Base-by-base conservation (phyloP, 2,329 filamentous ascomycete species). In the Aaosphaeria arxii region DNA sequence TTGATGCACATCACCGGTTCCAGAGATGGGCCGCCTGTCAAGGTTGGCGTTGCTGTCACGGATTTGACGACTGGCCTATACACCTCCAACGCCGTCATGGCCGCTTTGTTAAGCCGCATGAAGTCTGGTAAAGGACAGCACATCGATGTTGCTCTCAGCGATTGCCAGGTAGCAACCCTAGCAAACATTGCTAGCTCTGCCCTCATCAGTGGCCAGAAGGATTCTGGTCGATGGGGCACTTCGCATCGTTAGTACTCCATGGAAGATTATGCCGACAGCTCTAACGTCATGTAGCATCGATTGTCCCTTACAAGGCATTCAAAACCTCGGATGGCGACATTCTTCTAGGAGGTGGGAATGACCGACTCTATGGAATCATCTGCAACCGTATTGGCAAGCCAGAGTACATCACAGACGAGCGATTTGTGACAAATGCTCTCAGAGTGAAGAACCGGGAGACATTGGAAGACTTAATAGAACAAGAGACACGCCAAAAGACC, bases 1-100 rank as follows among this genome's bases (percentile, higher is more conserved):
- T 75, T 99, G 48, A 99, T 99, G 94, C 94, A 99, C 73, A 97
- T 99, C 60, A 99, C 94, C 0, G 94, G 94, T 31, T 82, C 82
- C 52, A 81, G 91, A 47, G 88, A 95, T 61, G 91, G 92, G 0
- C 87, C 91, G 1, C 94, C 94, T 0, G 94, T 96, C 36, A 99
- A 99, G 73, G 94, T 99, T 2, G 94, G 94, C 13, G 94, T 99
- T 3, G 94, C 94, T 2, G 94, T 99, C 4, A 97, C 94, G 0
- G 94, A 99, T 71, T 74, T 99, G 44, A 97, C 94, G 0, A 97
- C 94, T 0, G 94, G 94, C 0, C 74, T 99, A 4, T 99, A 99
- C 72, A 94, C 92, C 1, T 91, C 88, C 59, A 97, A 97, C 71
- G 87, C 89, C 49, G 90, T 99, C 64, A 92, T 97, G 87, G 94